These are phyloP conservation scores for Globomyces sp. DNA, from an alignment of 371 early-diverging fungal species.

Conservation along the genomic window DNA sequence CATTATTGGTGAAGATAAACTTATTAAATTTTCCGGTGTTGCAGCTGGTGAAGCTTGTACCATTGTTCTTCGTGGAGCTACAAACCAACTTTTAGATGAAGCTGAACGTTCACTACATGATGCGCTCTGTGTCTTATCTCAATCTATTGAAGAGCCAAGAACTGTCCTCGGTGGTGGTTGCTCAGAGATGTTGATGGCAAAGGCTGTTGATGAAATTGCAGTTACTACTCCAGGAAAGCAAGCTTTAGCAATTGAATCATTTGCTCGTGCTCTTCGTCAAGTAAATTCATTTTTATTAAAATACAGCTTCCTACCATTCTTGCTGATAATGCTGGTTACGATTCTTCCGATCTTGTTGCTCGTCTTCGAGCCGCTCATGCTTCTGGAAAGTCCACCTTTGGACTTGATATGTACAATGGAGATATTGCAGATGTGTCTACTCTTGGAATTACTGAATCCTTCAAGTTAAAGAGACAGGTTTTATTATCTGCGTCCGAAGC, in stretches of 20 bases:
- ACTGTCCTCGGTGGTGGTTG: conserved; percentile 98
- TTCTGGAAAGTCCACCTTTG: conserved; percentile 75
- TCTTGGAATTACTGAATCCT: conserved; percentile 95
- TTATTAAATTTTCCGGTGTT: conserved; percentile 97
- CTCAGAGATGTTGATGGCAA: conserved; percentile 97
- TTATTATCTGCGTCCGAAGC: conserved; percentile 97
- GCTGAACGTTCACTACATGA: conserved; percentile 99
- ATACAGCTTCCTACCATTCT: conserved; percentile 91
- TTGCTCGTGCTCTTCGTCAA: conserved; percentile 94
- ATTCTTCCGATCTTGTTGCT: conserved; percentile 91
- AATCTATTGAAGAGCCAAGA: conserved; percentile 92
- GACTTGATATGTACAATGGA: conserved; percentile 91
- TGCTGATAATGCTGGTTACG: conserved; percentile 99
- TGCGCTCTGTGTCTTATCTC: conserved; percentile 96
- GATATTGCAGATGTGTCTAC: conserved; percentile 81
- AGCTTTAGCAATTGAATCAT: conserved; percentile 96
- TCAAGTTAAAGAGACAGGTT: conserved; percentile 97
- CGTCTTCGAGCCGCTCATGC: conserved; percentile 92
- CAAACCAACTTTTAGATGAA: conserved; percentile 97
- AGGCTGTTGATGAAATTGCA: conserved; percentile 92
- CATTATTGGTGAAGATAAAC: conserved; percentile 95
- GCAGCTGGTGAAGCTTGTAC: conserved; percentile 98
- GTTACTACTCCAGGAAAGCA: conserved; percentile 91
- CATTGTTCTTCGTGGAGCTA: conserved; percentile 97
- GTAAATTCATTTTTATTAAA: conserved; percentile 27